phyloP scores from a whole-genome alignment of 306 rosid genomes.

The Trifolium repens region DNA sequence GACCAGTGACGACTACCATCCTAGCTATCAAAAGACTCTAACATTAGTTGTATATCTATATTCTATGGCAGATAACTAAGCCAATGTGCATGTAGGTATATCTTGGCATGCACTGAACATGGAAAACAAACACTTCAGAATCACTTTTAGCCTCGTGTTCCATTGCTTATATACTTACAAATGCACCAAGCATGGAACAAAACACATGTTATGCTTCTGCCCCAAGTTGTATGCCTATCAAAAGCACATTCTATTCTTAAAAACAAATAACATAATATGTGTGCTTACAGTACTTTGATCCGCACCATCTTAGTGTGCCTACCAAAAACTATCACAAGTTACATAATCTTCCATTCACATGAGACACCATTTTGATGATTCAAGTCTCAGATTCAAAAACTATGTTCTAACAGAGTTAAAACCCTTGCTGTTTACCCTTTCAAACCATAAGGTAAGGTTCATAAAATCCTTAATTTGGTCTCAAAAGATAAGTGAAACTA shows the following conservation, averaged over 20 bases:
- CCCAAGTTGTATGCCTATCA: neutral
- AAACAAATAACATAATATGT: neutral
- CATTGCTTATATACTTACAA: neutral
- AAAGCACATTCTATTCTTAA: neutral
- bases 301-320: neutral
- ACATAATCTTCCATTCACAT: neutral
- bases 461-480: neutral
- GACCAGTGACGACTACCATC: neutral
- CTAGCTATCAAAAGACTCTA: constrained; percentile 7
- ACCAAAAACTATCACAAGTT: neutral
- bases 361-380: neutral
- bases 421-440: neutral
- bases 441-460: neutral
- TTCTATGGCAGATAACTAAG: neutral
- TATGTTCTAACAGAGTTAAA: neutral
- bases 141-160: neutral
- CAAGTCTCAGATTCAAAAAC: neutral
- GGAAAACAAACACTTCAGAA: neutral
- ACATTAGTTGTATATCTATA: neutral
- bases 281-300: neutral
- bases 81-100: no score
- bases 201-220: neutral
- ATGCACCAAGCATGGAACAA: neutral
- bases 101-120: neutral
- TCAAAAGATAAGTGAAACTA: neutral